phyloP scores from a whole-genome alignment of 129 eudicot genomes.

The Oenanthe sinensis region DNA sequence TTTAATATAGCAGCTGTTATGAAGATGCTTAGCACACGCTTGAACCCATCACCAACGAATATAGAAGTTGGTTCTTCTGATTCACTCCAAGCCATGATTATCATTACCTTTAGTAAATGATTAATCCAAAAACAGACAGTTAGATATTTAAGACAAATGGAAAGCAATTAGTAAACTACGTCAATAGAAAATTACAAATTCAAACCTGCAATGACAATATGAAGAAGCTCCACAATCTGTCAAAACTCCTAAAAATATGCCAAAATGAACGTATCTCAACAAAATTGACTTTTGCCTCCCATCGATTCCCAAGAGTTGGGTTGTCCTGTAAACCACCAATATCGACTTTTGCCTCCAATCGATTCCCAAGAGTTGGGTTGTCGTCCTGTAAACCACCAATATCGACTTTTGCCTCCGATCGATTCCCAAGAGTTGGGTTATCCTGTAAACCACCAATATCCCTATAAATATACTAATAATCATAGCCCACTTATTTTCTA shows the following conservation, averaged over 20 bases:
- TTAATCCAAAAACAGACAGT: constrained; percentile 10
- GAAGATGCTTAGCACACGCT: constrained; percentile 70
- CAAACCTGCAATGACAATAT: constrained; percentile 73
- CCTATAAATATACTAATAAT: background rate
- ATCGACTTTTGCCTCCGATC: constrained; percentile 9
- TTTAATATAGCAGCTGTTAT: constrained; percentile 82
- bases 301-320: constrained; percentile 19
- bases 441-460: constrained; percentile 20
- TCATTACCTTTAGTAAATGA: constrained; percentile 56
- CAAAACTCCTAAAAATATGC: constrained; percentile 90
- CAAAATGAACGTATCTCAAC: constrained; percentile 86
- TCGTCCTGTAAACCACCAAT: constrained; percentile 17
- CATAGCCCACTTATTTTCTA: background rate
- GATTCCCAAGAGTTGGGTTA: constrained; percentile 20
- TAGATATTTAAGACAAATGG: constrained; percentile 3
- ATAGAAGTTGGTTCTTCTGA: constrained; percentile 53
- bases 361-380: constrained; percentile 20
- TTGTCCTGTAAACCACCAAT: constrained; percentile 18
- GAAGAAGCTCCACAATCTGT: constrained; percentile 91
- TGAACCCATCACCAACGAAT: constrained; percentile 53
- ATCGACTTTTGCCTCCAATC: constrained; percentile 11
- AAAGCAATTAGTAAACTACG: constrained; percentile 2
- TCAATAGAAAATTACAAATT: background rate
- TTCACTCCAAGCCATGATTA: constrained; percentile 86
- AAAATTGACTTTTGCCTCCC: constrained; percentile 63